Evolutionary conservation across 2,329 filamentous ascomycete genomes (phyloP), one percentile per base, ranked within the genome.

Genomic region (Colletotrichum horii): DNA sequence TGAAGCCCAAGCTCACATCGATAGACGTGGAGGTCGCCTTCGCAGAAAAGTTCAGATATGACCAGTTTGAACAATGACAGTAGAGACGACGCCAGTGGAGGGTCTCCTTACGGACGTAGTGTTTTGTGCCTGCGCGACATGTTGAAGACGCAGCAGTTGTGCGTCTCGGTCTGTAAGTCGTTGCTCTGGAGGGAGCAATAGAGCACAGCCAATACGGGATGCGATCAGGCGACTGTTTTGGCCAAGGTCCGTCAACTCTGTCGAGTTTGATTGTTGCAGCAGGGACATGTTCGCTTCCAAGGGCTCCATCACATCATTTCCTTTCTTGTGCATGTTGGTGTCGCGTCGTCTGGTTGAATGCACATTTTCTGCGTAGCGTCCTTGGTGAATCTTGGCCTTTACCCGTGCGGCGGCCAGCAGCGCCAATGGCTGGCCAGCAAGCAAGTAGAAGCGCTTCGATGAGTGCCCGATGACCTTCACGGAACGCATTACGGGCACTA

Each of bases 371-470:
- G 34, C 32, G 34, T 8, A 26, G 30, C 9, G 11, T 36, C 71
- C 61, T 28, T 30, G 28, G 61, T 26, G 32, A 24, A 22, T 66
- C 62, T 66, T 68, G 66, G 32, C 22, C 34, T 28, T 22, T 19
- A 24, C 30, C 38, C 22, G 22, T n/a, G 26, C 22, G 36, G 36
- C 55, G 30, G 19, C 56, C 66, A 64, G 61, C 36, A 34, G 32
- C 38, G n/a, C 32, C 32, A 38, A 26, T 12, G 34, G 7, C 8
- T 6, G 24, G n/a, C 11, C 16, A 48, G 8, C 19, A 34, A 16
- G 48, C 66, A 36, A 19, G 67, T 24, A 64, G 64, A 64, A 16
- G 32, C 15, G 19, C 24, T 26, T 70, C 66, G 71, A 48, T 56
- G 30, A 38, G 56, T 30, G 22, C 36, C 22, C 62, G 24, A 28